A percentile compares a stretch with the other conserved stretches of the same genome.
These are phyloP conservation scores for Penicillium sp. DNA, from an alignment of 2,329 filamentous ascomycete species.

Conservation along the genomic window DNA sequence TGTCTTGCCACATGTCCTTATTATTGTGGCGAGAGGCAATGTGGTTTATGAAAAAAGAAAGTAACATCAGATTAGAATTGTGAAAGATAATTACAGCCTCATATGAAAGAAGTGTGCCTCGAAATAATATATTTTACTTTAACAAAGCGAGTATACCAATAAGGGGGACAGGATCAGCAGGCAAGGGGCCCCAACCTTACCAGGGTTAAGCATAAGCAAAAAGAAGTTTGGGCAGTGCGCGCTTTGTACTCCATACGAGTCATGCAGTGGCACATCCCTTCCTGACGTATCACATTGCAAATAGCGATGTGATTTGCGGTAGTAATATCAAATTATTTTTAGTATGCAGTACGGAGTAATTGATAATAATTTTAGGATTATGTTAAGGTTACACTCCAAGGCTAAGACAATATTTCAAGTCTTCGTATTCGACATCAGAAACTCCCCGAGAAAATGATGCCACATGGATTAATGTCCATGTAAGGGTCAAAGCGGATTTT, in stretches of 20 bases:
- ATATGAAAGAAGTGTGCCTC: constrained; percentile 5
- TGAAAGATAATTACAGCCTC: not conserved
- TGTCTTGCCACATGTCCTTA: not conserved
- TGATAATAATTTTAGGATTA: too few relatives aligned
- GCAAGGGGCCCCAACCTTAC: constrained; percentile 36
- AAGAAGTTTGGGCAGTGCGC: constrained; percentile 26
- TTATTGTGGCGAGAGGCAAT: not conserved
- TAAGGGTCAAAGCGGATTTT: constrained; percentile 5
- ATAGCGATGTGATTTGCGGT: constrained; percentile 2
- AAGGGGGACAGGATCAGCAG: constrained; percentile 23
- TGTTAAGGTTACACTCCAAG: not conserved
- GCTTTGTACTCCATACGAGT: constrained; percentile 23
- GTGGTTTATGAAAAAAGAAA: not conserved
- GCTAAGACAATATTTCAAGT: not conserved
- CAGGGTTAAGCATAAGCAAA: constrained; percentile 39
- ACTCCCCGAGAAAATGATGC: constrained; percentile 17
- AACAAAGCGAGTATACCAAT: constrained; percentile 16
- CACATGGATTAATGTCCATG: constrained; percentile 19
- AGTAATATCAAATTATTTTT: not conserved
- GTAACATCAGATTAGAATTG: not conserved
- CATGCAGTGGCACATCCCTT: constrained; percentile 21
- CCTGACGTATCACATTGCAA: constrained; percentile 20
- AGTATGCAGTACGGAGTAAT: not conserved
- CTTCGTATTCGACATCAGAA: constrained; percentile 21
- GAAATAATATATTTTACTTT: constrained; percentile 22